phyloP scores from a whole-genome alignment of 306 rosid genomes.

The Lathyrus tuberosus region DNA sequence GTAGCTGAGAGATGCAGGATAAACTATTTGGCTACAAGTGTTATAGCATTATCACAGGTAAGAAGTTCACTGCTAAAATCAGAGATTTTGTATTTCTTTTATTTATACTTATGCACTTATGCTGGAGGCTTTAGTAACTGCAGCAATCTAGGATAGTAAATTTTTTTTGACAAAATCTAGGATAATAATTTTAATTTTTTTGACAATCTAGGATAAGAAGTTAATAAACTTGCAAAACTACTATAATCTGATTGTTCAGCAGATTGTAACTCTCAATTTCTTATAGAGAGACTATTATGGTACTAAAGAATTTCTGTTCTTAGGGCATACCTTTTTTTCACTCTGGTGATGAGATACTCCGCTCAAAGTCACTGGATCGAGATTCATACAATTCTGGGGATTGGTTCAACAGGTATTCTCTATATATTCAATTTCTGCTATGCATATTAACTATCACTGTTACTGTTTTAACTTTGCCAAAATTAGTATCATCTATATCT shows the following conservation, averaged over 20 bases:
- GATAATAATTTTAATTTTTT: neutral
- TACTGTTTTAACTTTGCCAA: constrained; percentile 30
- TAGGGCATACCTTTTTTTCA: constrained; percentile 97
- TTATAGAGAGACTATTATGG: constrained; percentile 25
- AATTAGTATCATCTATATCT: constrained; percentile 23
- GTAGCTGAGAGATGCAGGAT: constrained; percentile 85
- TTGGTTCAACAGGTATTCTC: constrained; percentile 83
- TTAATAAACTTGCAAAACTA: constrained; percentile 1
- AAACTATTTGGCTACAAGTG: constrained; percentile 87
- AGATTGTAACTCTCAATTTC: constrained; percentile 3
- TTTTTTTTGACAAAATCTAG: neutral
- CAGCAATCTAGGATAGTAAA: neutral
- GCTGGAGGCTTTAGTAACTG: constrained; percentile 3
- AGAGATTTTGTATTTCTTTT: constrained; percentile 18
- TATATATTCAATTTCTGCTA: constrained; percentile 27
- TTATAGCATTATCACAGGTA: constrained; percentile 90
- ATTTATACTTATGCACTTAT: constrained; percentile 14
- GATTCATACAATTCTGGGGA: constrained; percentile 98
- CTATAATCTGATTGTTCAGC: neutral
- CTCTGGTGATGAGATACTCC: constrained; percentile 80
- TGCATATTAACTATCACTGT: neutral
- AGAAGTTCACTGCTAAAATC: constrained; percentile 23
- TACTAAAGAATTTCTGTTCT: constrained; percentile 33
- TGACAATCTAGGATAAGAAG: constrained; percentile 2
- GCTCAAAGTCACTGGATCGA: constrained; percentile 95